Evolutionary conservation across 192 early-diverging fungal genomes (phyloP), one percentile per base, ranked within the genome.

Genomic region (Coemansia sp.): DNA sequence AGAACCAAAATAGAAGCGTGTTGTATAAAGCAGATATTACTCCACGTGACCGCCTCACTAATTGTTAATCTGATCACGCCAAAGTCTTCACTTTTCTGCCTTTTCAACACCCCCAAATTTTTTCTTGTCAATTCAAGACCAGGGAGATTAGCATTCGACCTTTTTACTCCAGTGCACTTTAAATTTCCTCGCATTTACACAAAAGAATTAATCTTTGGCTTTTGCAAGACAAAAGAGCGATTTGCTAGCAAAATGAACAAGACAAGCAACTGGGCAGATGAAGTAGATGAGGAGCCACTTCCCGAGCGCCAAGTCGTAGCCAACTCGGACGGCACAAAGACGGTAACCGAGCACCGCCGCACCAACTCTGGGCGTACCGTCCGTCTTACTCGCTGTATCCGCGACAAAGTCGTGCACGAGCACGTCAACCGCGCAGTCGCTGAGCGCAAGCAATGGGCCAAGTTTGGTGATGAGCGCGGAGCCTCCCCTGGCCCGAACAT

Each of bases 281-380:
- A 90, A 66, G 85, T 89, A 32, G 89, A 87, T 22, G 88, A 90
- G 54, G 70, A 76, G 41, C 11, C 12, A 59, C 55, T 70, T 12
- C 75, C 59, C 17, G 50, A 56, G 35, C 58, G 54, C 19, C 55
- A 70, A 39, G 58, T 80, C 17, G 67, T 75, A 14, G 19, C 15
- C 49, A 87, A 89, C 41, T 86, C 87, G 57, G 89, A 94, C 62
- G 93, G 91, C 22, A 91, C 93, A 65, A 91, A 90, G 70, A 88
- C 88, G 7, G 84, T 93, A 55, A 85, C 91, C 41, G 90, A 93
- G 82, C 88, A 90, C 82, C 85, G 83, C 61, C 77, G 82, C n/a
- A 96, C 94, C 64, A 94, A 93, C 23, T 91, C 94, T 49, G 94
- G 94, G 70, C 91, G 94, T 72, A 93, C 88, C 82, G 93, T 97